A percentile compares a stretch with the other conserved stretches of the same genome.
Evolutionary conservation across 2,329 filamentous ascomycete species (phyloP).

Genomic region (Polychaeton citri): DNA sequence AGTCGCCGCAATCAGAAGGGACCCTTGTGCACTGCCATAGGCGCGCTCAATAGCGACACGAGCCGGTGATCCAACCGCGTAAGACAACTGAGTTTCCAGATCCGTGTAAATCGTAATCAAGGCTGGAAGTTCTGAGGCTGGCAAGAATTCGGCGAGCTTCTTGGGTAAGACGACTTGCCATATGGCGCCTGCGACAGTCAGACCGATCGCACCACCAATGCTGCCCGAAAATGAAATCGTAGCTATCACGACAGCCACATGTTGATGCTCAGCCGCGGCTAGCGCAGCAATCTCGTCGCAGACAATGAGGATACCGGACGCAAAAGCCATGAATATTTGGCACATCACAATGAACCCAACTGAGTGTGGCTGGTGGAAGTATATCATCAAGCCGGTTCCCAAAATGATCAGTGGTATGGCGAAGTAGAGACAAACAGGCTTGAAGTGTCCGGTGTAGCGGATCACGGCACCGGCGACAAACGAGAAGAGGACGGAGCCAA

Average conservation of each 20-base stretch:
- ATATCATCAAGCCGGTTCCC: constrained; percentile 2
- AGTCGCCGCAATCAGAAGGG: constrained; percentile 27
- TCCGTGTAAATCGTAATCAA: constrained; percentile 21
- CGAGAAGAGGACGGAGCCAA: constrained; percentile 17
- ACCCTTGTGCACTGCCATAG: constrained; percentile 35
- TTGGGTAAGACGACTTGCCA: constrained; percentile 3
- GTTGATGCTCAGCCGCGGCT: constrained; percentile 15
- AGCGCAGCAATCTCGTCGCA: constrained; percentile 41
- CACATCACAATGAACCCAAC: constrained; percentile 1
- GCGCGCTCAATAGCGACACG: constrained; percentile 31
- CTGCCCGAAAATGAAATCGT: neutral
- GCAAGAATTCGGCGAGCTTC: constrained; percentile 3
- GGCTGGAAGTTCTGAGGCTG: constrained; percentile 10
- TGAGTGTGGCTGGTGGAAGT: constrained; percentile 3
- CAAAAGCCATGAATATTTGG: neutral
- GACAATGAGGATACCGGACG: neutral
- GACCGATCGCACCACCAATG: constrained; percentile 8
- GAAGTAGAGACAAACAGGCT: constrained; percentile 18
- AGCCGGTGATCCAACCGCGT: constrained; percentile 27
- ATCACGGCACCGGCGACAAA: constrained; percentile 19
- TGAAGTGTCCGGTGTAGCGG: constrained; percentile 21
- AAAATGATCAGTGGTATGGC: constrained; percentile 17
- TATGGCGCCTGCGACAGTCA: constrained; percentile 4
- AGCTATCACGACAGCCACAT: neutral
- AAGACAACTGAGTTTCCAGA: constrained; percentile 25